Evolutionary conservation across 1,139 yeast species (phyloP).

Genomic region (Meyerozyma athensensis): DNA sequence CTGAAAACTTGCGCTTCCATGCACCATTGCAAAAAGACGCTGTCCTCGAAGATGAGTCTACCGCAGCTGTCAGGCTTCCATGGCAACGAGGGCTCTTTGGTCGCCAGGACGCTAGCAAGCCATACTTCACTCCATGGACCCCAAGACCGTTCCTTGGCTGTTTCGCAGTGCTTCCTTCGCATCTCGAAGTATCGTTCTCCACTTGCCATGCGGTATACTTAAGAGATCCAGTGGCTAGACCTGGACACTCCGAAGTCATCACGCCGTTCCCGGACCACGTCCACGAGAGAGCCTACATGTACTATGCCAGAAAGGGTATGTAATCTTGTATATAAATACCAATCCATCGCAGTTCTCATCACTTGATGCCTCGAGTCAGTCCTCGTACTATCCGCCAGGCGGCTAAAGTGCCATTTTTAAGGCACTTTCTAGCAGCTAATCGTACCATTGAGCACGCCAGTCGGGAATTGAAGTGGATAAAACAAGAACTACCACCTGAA

Average conservation of each 20-base stretch:
- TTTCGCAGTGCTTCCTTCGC: conserved; percentile 87
- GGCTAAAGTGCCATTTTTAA: conserved; percentile 18
- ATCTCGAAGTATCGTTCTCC: conserved; percentile 80
- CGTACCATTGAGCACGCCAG: conserved; percentile 26
- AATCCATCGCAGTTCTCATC: not conserved
- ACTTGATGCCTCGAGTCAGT: not conserved
- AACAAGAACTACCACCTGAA: conserved; percentile 31
- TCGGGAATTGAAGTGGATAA: conserved; percentile 38
- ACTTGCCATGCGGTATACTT: conserved; percentile 94
- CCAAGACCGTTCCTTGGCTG: conserved; percentile 93
- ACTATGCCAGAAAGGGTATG: conserved; percentile 78
- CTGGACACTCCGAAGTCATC: conserved; percentile 94
- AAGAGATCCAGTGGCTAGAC: conserved; percentile 96
- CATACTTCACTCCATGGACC: conserved; percentile 94
- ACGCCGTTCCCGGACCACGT: conserved; percentile 80
- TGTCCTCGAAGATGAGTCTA: conserved; percentile 49
- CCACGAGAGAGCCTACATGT: conserved; percentile 95
- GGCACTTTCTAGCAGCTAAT: conserved; percentile 31
- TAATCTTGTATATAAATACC: conserved; percentile 18
- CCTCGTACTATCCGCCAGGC: conserved; percentile 19
- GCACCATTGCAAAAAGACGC: conserved; percentile 49
- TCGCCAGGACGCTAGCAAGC: conserved; percentile 66
- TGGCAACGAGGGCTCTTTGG: conserved; percentile 81
- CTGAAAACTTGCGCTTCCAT: conserved; percentile 46
- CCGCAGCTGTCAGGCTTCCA: conserved; percentile 52